These are phyloP conservation scores for Balansia obtecta DNA, from an alignment of 2,329 filamentous ascomycete species.

Conservation along the genomic window DNA sequence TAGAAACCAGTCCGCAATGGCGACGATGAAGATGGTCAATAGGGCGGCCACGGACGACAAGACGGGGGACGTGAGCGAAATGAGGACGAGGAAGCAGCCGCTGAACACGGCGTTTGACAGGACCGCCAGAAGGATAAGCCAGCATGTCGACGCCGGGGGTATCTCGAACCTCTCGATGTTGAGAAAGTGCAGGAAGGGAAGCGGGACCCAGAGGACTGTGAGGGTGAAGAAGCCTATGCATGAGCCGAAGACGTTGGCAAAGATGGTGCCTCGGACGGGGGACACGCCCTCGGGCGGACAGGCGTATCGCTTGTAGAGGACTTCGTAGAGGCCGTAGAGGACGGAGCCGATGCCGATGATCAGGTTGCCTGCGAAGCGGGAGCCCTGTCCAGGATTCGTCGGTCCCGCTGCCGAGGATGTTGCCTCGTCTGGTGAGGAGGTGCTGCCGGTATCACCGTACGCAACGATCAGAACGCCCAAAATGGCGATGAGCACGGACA, in stretches of 20 bases:
- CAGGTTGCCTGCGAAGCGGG: constrained; percentile 72
- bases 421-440: constrained; percentile 30
- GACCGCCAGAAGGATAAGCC: constrained; percentile 69
- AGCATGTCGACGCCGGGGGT: constrained; percentile 64
- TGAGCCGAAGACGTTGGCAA: constrained; percentile 84
- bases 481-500: constrained; percentile 80
- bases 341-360: constrained; percentile 86
- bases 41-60: constrained; percentile 85
- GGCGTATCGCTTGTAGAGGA: constrained; percentile 85
- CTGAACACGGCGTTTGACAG: constrained; percentile 85
- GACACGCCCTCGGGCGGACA: constrained; percentile 85
- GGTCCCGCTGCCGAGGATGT: background rate
- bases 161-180: constrained; percentile 75
- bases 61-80: constrained; percentile 85
- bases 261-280: constrained; percentile 83
- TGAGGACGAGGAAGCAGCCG: constrained; percentile 84
- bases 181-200: constrained; percentile 69
- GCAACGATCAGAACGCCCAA: constrained; percentile 86
- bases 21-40: constrained; percentile 93
- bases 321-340: constrained; percentile 93
- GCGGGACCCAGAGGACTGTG: constrained; percentile 77
- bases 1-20: constrained; percentile 76
- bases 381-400: constrained; percentile 30
- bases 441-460: constrained; percentile 62
- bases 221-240: constrained; percentile 82